Evolutionary conservation across 805 yeast genomes (phyloP), one percentile per base, ranked within the genome.

Genomic region (Cyberlindnera maritima): DNA sequence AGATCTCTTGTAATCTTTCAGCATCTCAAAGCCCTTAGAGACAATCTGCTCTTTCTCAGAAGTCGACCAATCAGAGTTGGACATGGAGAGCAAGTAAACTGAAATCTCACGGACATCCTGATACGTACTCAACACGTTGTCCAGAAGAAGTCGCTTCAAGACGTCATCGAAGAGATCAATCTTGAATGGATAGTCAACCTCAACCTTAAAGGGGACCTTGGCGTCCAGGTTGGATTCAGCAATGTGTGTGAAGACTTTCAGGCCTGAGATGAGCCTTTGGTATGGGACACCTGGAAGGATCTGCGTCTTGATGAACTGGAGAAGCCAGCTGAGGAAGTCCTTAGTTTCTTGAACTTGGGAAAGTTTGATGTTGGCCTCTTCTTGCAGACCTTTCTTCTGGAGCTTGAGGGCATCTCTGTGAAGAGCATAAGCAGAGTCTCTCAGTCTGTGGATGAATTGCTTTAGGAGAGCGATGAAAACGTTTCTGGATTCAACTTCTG

Each of bases 51-150:
- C 31, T 28, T 48, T 53, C 20, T 55, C 49, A 8, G 25, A 12
- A 1, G 32, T 17, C 2, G 39, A 15, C 41, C 60, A 35, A n/a
- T 47, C 21, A 8, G 49, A 36, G 19, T 58, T 53, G 15, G 67
- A 59, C 13, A 68, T 54, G 49, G 71, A 69, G 9, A 69, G 61
- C 18, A 89, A 58, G 2, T 61, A 51, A 1, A 75, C 73, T 1
- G 88, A 69, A 10, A 59, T 47, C 4, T 72, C 70, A 49, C 98
- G 74, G 17, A 91, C 75, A 60, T 90, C 97, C 47, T 86, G 89
- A 64, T 81, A 90, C 50, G 85, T 83, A 60, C 85, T 84, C 26
- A 81, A 68, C 8, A 87, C 68, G 45, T 80, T 80, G 53, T 84
- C 86, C 17, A 85, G 62, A 43, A 90, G 65, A 9, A 79, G 57